Conservation (phyloP, 78 protist species). For the Dictyostelium citrinum region DNA sequence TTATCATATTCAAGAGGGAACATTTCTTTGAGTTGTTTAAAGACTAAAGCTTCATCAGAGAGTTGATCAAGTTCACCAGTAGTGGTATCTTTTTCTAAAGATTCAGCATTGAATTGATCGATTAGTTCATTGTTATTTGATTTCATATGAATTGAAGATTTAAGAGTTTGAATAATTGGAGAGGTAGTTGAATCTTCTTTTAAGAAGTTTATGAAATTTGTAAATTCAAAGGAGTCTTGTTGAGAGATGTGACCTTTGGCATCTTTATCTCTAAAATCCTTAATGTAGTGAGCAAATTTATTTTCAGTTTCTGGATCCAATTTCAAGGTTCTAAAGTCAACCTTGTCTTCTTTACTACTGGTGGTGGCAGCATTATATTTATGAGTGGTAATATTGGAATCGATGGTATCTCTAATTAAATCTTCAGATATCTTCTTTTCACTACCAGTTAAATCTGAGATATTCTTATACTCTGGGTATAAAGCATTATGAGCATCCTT, state of each 20-base stretch:
- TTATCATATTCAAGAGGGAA: not conserved
- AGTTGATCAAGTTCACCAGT: not conserved
- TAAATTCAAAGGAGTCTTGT: slow-evolving; percentile 4
- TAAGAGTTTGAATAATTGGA: not conserved
- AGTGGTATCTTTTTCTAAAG: not conserved
- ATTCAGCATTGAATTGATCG: not conserved
- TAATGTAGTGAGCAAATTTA: not conserved
- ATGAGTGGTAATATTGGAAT: not conserved
- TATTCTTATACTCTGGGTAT: not conserved
- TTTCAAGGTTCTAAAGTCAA: slow-evolving; percentile 10
- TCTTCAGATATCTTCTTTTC: not conserved
- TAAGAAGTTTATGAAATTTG: slow-evolving; percentile 5
- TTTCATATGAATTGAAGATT: not conserved
- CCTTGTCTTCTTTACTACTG: not conserved
- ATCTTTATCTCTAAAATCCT: slow-evolving; percentile 2
- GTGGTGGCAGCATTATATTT: not conserved
- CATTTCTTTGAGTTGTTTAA: slow-evolving; percentile 4
- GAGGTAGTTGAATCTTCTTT: not conserved
- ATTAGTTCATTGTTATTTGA: not conserved
- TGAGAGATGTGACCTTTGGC: not conserved
- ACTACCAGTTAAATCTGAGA: not conserved
- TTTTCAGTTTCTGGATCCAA: not conserved
- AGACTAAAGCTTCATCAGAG: not conserved
- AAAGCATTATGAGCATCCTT: not conserved
- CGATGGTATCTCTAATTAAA: not conserved